A percentile compares a stretch with the other conserved stretches of the same genome.
Conservation (phyloP, 1,139 yeast species). For the Candida glucosophila region DNA sequence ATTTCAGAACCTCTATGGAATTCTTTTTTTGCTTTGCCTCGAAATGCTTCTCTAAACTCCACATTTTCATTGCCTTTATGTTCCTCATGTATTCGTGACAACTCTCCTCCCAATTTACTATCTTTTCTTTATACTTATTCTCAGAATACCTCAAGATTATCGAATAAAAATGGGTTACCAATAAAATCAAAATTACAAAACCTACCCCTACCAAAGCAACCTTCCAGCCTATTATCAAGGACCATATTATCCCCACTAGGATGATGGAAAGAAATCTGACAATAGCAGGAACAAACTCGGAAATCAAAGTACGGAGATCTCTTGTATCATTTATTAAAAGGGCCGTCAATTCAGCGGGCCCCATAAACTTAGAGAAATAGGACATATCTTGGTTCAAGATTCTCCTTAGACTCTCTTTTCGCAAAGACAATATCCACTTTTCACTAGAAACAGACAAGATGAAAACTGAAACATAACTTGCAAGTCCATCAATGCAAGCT, state of each 20-base stretch:
- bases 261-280: conserved; percentile 48
- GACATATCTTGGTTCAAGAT: conserved; percentile 44
- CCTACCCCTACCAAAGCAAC: conserved; percentile 73
- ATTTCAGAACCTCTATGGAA: conserved; percentile 16
- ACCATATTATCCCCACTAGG: conserved; percentile 64
- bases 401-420: conserved; percentile 49
- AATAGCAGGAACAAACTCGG: conserved; percentile 50
- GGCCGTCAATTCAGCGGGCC: conserved; percentile 57
- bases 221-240: conserved; percentile 78
- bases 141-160: conserved; percentile 46
- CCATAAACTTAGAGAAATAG: conserved; percentile 22
- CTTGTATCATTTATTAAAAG: conserved; percentile 73
- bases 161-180: conserved; percentile 47
- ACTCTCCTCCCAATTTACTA: conserved; percentile 46
- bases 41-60: conserved; percentile 47
- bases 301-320: conserved; percentile 57
- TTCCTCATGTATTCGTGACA: conserved; percentile 53
- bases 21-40: conserved; percentile 19
- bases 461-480: conserved; percentile 43
- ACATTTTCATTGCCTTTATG: conserved; percentile 53
- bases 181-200: conserved; percentile 53
- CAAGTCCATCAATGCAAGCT: conserved; percentile 52
- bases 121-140: conserved; percentile 45
- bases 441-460: conserved; percentile 57
- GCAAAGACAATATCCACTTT: conserved; percentile 50